Percentiles rank a stretch among this genome's conserved stretches.
Conservation (phyloP, 768 basidiomycete species). For the Lentinula aciculospora region DNA sequence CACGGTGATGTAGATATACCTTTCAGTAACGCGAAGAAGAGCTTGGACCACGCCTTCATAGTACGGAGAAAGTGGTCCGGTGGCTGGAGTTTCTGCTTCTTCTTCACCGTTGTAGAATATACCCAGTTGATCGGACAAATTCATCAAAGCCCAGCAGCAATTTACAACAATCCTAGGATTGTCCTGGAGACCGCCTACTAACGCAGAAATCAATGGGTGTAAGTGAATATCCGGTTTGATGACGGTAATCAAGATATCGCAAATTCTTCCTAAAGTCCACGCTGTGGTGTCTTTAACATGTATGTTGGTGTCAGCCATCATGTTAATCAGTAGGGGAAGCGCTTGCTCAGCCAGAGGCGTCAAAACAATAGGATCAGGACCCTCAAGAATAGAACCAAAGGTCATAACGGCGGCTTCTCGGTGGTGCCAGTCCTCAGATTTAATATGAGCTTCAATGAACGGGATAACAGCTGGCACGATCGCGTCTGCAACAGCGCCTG, state of each 20-base stretch:
- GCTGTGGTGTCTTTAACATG: conserved; percentile 97
- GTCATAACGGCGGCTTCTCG: conserved; percentile 99
- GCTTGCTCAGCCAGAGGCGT: conserved; percentile 92
- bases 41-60: conserved; percentile 84
- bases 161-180: conserved; percentile 84
- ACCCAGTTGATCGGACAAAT: conserved; percentile 86
- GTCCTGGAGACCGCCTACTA: conserved; percentile 77
- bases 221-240: conserved; percentile 91
- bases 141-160: conserved; percentile 96
- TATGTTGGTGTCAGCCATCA: conserved; percentile 83
- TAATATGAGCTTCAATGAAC: conserved; percentile 97
- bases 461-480: conserved; percentile 94
- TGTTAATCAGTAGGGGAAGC: conserved; percentile 86
- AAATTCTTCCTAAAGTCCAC: conserved; percentile 95
- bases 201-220: conserved; percentile 72
- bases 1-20: conserved; percentile 30
- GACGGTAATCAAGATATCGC: conserved; percentile 77
- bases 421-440: conserved; percentile 85
- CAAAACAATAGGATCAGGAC: conserved; percentile 84
- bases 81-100: conserved; percentile 25
- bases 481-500: conserved; percentile 83
- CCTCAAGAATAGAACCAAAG: conserved; percentile 96
- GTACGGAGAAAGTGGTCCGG: conserved; percentile 77
- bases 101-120: conserved; percentile 55
- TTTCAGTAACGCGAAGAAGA: conserved; percentile 82